phyloP scores from a whole-genome alignment of 257 asterid species.

The Solanum pennellii region DNA sequence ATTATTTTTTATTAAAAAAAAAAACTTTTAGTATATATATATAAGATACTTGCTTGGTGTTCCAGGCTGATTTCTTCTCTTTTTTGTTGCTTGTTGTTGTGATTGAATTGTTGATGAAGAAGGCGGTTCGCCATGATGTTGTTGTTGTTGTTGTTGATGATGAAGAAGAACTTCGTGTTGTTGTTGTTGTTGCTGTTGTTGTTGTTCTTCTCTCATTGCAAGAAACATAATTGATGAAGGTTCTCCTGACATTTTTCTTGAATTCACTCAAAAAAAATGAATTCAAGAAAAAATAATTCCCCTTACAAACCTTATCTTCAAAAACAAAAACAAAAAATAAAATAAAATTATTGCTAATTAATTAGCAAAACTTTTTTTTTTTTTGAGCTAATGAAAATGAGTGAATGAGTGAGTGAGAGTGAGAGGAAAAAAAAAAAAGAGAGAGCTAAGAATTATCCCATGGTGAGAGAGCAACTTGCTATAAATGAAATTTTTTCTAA shows the following conservation, averaged over 20 bases:
- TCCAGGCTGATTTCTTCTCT: not conserved
- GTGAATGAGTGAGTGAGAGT: not conserved
- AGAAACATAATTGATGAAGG: not conserved
- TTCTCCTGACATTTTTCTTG: not conserved
- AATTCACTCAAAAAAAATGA: not conserved
- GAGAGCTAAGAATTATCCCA: not conserved
- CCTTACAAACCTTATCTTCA: not conserved
- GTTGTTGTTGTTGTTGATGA: not conserved
- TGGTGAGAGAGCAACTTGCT: not conserved
- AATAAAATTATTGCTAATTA: not conserved
- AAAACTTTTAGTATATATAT: not conserved
- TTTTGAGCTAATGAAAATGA: not conserved
- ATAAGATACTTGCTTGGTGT: slow-evolving; percentile 1
- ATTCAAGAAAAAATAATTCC: not conserved
- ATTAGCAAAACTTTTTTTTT: not conserved
- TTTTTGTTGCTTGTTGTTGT: not conserved
- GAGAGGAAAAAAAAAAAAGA: not conserved
- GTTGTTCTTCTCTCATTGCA: not conserved
- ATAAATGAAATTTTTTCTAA: not conserved
- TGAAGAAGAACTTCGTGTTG: not conserved
- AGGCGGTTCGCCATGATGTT: not conserved
- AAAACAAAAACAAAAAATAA: not conserved
- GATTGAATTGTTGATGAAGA: not conserved
- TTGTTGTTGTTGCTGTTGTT: not conserved
- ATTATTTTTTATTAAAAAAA: not conserved